A percentile compares a stretch with the other conserved stretches of the same genome.
Evolutionary conservation across 257 asterid species (phyloP).

Genomic region (Phtheirospermum japonicum): DNA sequence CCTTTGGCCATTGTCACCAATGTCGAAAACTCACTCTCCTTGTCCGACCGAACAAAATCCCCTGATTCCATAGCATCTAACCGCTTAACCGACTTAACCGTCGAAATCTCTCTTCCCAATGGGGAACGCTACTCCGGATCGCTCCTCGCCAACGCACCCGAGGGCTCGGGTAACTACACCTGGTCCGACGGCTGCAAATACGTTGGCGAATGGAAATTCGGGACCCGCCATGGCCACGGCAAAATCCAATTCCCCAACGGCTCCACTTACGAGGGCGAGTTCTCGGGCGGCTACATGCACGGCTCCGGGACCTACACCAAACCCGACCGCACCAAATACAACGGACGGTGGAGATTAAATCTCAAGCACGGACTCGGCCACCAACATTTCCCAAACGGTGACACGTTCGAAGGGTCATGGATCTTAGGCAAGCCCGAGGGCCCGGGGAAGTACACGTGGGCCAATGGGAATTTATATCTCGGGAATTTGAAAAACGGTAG

Average conservation of each 20-base stretch:
- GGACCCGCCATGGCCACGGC: conserved; percentile 67
- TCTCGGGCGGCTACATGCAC: conserved; percentile 64
- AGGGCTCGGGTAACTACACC: conserved; percentile 49
- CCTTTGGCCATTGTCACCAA: too few relatives aligned
- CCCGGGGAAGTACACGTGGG: conserved; percentile 66
- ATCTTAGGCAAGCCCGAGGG: conserved; percentile 69
- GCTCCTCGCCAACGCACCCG: conserved; percentile 47
- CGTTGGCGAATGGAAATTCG: conserved; percentile 66
- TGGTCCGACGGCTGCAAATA: conserved; percentile 71
- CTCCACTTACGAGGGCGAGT: conserved; percentile 64
- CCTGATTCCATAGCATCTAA: too few relatives aligned
- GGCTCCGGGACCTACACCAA: conserved; percentile 53
- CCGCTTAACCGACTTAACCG: too few relatives aligned
- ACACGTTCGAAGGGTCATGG: conserved; percentile 69
- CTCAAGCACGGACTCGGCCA: conserved; percentile 72
- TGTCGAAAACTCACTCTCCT: conserved; percentile 25
- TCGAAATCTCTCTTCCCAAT: conserved; percentile 41
- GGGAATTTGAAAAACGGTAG: conserved; percentile 66
- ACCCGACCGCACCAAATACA: conserved; percentile 40
- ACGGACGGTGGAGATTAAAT: conserved; percentile 62
- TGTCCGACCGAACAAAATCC: conserved; percentile 42
- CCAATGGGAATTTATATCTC: conserved; percentile 54
- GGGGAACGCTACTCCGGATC: conserved; percentile 59
- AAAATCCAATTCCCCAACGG: conserved; percentile 60
- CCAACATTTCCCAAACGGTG: conserved; percentile 55